Evolutionary conservation across 1,284 basidiomycete genomes (phyloP), one percentile per base, ranked within the genome.

Genomic region (Wallemia hederae): DNA sequence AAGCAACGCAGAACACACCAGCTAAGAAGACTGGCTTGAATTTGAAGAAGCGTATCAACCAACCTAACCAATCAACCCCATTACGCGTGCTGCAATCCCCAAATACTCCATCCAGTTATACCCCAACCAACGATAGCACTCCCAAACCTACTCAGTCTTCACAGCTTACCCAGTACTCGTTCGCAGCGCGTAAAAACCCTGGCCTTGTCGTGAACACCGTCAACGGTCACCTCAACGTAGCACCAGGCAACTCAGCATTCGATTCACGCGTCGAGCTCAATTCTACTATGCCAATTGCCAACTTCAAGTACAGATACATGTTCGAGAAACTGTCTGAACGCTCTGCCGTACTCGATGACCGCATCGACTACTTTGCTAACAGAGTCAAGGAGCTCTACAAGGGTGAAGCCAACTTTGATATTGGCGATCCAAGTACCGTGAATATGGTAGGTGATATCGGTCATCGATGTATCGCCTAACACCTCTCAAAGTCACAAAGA

Each of bases 301-400:
- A 49, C 5, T 49, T 17, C 39, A 49, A 49, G 39, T 49, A 49
- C 22, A 49, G 83, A 27, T 94, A 94, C 70, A 91, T 92, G 87
- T 88, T 85, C 67, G 88, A 92, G 70, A 88, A 86, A 71, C 75
- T 84, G 22, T 78, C 79, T 0, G 83, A 85, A 66, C 75, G 88
- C n/a, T 29, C 39, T 27, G 1, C 61, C 86, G 84, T 74, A 19
- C 76, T 94, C 58, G 89, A 94, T 66, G 80, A 82, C 62, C 74
- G 79, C 62, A 87, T 96, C 66, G 85, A 92, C 65, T 81, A 87
- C 60, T 80, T 85, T 63, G 83, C 80, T 1, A 80, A 83, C 57
- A 71, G 80, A 15, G 74, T 92, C 61, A 76, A 76, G 64, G 76
- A 77, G 39, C 77, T 81, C 63, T 91, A 89, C 68, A 74, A 75